Evolutionary conservation across 2,329 filamentous ascomycete genomes (phyloP).

Genomic region (Cladosporium sp.): DNA sequence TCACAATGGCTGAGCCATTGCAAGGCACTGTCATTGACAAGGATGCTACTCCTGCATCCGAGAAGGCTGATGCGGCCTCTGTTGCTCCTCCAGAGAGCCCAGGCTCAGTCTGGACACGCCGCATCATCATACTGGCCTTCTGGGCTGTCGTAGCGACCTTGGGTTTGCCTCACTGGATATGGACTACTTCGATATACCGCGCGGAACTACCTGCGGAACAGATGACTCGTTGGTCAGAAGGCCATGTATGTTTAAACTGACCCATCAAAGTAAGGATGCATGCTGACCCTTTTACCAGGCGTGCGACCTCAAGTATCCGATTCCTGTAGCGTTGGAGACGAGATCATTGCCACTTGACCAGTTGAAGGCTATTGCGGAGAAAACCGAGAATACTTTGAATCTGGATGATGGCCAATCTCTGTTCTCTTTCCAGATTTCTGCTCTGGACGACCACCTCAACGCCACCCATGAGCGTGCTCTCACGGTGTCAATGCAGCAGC

Average conservation of each 20-base stretch:
- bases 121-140: slow-evolving; percentile 75
- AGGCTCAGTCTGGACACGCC: slow-evolving; percentile 62
- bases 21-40: background rate
- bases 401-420: slow-evolving; percentile 79
- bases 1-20: slow-evolving; percentile 4
- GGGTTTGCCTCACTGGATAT: slow-evolving; percentile 92
- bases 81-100: slow-evolving; percentile 70
- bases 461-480: background rate
- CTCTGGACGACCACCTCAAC: background rate
- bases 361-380: slow-evolving; percentile 64
- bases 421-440: slow-evolving; percentile 65
- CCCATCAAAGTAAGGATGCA: background rate
- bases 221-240: slow-evolving; percentile 90
- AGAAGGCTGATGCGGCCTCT: background rate
- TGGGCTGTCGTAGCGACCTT: slow-evolving; percentile 80
- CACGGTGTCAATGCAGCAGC: background rate
- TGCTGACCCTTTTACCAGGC: slow-evolving; percentile 48
- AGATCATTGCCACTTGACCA: slow-evolving; percentile 60
- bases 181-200: slow-evolving; percentile 86
- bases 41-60: background rate
- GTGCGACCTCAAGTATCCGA: slow-evolving; percentile 80
- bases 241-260: slow-evolving; percentile 56
- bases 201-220: slow-evolving; percentile 73
- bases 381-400: slow-evolving; percentile 82
- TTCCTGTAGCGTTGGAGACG: slow-evolving; percentile 72